Percentiles rank a stretch among this genome's conserved stretches.
phyloP scores from a whole-genome alignment of 345 rosid species.

The Boechera divaricarpa region DNA sequence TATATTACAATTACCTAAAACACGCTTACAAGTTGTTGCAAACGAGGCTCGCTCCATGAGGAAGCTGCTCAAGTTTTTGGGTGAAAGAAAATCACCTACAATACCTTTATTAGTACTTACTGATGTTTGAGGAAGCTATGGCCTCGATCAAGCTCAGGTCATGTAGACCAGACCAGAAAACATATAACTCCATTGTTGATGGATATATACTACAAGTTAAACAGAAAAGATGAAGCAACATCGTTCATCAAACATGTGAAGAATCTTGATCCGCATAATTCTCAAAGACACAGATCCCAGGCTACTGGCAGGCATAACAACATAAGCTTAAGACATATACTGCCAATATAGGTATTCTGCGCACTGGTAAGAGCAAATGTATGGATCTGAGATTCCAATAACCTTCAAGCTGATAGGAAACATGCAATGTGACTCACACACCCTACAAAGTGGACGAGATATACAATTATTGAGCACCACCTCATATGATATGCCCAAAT shows the following conservation, averaged over 20 bases:
- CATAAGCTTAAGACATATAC: not conserved
- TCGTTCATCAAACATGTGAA: not conserved
- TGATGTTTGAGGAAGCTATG: not conserved
- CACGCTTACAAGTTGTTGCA: not conserved
- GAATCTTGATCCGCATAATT: not conserved
- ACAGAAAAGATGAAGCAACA: not conserved
- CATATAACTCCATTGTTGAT: not conserved
- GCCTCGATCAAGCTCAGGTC: too few relatives aligned
- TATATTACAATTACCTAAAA: not conserved
- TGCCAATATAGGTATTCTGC: too few relatives aligned
- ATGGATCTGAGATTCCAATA: too few relatives aligned
- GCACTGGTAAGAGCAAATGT: too few relatives aligned
- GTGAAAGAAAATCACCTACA: not conserved
- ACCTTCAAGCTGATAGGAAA: too few relatives aligned
- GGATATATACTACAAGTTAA: not conserved
- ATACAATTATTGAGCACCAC: too few relatives aligned
- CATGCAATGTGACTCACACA: too few relatives aligned
- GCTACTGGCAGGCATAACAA: not conserved
- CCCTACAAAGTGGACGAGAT: too few relatives aligned
- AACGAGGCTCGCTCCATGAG: not conserved
- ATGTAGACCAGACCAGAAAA: not conserved
- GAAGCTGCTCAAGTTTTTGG: constrained; percentile 5
- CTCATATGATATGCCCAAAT: too few relatives aligned
- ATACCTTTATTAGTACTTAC: not conserved
- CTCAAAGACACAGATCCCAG: not conserved